phyloP scores from a whole-genome alignment of 148 eudicot species.

The Vaccinium vitisidaea region DNA sequence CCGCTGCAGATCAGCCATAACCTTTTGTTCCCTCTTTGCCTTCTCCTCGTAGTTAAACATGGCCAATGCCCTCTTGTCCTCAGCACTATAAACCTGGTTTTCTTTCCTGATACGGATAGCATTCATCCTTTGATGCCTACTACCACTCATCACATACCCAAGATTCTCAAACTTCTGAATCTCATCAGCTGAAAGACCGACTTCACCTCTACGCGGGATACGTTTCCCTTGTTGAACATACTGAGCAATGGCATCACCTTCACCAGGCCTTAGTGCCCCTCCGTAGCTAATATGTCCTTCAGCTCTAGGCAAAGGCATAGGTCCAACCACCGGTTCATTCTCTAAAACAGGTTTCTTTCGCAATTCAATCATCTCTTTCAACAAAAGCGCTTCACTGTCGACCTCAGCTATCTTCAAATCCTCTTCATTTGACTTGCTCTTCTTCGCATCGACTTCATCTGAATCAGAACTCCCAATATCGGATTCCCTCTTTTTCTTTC shows the following conservation, averaged over 20 bases:
- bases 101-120: conserved; percentile 99
- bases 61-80: conserved; percentile 94
- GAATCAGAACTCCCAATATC: conserved; percentile 26
- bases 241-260: conserved; percentile 99
- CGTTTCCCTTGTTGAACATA: conserved; percentile 99
- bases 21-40: conserved; percentile 88
- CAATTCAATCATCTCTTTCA: conserved; percentile 58
- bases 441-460: conserved; percentile 33
- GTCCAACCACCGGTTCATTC: conserved; percentile 71
- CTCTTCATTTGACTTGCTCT: conserved; percentile 20
- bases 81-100: conserved; percentile 99
- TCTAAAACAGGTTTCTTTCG: conserved; percentile 52
- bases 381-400: conserved; percentile 45
- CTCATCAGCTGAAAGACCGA: conserved; percentile 96
- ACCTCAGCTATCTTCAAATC: conserved; percentile 35
- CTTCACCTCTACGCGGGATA: conserved; percentile 99
- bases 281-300: conserved; percentile 99
- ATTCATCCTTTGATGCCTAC: conserved; percentile 99
- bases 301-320: conserved; percentile 87
- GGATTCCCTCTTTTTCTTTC: conserved; percentile 39
- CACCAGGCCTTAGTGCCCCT: conserved; percentile 98
- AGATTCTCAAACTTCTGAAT: conserved; percentile 79
- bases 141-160: conserved; percentile 99
- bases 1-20: conserved; percentile 90
- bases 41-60: conserved; percentile 98